A percentile compares a stretch with the other conserved stretches of the same genome.
phyloP scores from a whole-genome alignment of 139 green algal species.

The Trebouxia sp. region DNA sequence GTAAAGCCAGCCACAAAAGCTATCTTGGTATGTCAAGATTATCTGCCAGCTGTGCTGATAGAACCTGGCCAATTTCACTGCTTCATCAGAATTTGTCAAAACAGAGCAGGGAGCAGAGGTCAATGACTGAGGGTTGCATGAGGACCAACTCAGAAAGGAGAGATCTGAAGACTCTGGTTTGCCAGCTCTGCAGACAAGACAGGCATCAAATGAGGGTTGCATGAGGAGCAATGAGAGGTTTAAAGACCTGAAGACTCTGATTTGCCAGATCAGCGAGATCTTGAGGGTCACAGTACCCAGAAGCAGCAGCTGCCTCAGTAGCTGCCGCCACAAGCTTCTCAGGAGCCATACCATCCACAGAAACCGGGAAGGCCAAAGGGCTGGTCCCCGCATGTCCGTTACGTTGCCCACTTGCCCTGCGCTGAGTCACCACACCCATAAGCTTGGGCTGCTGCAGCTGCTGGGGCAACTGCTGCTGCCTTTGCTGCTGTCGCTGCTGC shows the following conservation, averaged over 20 bases:
- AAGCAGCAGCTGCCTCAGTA: conserved; percentile 12
- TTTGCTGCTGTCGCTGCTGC: background rate
- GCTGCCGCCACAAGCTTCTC: conserved; percentile 4
- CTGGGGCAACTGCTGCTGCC: background rate
- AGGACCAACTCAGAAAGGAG: too few species aligned
- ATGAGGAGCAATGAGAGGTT: too few species aligned
- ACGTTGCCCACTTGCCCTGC: background rate
- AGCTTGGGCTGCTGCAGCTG: background rate
- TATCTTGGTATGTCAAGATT: too few species aligned
- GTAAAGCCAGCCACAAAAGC: too few species aligned
- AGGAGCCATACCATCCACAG: conserved; percentile 11
- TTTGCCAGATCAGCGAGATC: background rate
- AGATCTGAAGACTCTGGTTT: too few species aligned
- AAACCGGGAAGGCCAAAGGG: background rate
- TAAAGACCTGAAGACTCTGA: background rate
- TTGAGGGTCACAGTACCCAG: background rate
- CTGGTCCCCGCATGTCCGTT: background rate
- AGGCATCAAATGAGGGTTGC: too few species aligned
- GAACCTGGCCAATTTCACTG: too few species aligned
- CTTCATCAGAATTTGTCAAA: too few species aligned
- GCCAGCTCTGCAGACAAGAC: too few species aligned
- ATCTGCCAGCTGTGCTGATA: too few species aligned
- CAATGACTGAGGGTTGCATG: too few species aligned
- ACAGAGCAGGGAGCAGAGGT: too few species aligned
- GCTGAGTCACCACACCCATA: background rate